Evolutionary conservation across 2,329 filamentous ascomycete species (phyloP).

Genomic region (Helicocarpus griseus): DNA sequence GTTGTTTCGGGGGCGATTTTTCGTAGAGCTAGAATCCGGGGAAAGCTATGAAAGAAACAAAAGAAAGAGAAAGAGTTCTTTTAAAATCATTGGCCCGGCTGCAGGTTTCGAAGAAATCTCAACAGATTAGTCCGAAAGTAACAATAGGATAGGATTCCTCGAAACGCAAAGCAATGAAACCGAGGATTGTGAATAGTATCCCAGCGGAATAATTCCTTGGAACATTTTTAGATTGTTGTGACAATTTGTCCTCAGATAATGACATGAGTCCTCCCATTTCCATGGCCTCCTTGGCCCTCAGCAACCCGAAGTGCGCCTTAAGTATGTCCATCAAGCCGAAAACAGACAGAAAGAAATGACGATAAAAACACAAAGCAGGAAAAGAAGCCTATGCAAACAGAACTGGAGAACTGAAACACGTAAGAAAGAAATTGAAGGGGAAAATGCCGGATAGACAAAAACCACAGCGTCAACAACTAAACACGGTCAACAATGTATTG

Average conservation of each 20-base stretch:
- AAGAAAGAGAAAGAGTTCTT: no score
- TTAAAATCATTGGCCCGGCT: no score
- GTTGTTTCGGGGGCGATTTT: no score
- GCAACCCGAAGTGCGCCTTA: slow-evolving; percentile 3
- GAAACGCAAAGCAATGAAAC: neutral
- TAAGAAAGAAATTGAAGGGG: neutral
- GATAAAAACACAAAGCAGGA: neutral
- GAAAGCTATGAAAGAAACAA: no score
- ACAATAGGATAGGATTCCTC: no score
- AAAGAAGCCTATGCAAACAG: neutral
- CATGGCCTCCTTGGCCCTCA: neutral
- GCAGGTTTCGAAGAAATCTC: no score
- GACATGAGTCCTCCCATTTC: neutral
- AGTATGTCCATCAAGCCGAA: slow-evolving; percentile 2
- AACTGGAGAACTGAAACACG: neutral
- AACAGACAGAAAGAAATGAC: neutral
- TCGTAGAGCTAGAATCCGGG: no score
- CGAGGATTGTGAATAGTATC: neutral
- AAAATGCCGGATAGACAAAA: slow-evolving; percentile 1
- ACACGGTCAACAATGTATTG: neutral
- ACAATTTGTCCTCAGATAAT: neutral
- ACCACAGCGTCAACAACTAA: neutral
- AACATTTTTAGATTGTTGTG: neutral
- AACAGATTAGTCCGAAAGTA: no score
- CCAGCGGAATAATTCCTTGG: neutral